Base-by-base conservation (phyloP, 495 filamentous ascomycete species). In the Aspergillus nidulans region DNA sequence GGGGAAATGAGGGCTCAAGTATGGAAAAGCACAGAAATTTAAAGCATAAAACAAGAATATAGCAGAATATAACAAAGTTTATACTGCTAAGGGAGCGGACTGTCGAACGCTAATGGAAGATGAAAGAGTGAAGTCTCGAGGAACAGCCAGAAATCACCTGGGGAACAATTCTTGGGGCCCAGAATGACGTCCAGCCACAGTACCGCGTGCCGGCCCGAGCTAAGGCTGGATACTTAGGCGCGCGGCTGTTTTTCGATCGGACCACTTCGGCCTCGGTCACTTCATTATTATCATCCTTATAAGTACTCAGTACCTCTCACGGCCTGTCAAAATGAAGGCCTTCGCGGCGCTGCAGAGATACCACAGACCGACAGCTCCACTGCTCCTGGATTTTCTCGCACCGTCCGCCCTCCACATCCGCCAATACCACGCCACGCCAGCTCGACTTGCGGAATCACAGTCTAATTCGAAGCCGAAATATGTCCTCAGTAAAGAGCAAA, bases 401-500 rank as follows among this genome's bases (percentile, higher is more conserved):
- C 74, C 74, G 7, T 70, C 65, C 41, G 51, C 62, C 34, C 30
- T 70, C 32, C 57, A 46, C 46, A 59, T 64, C 56, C 60, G 51
- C 32, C 70, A 69, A 42, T 66, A 67, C 43, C 70, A 69, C 28
- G 60, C 70, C 20, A 64, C 66, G 13, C 60, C 69, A 10, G 43
- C 64, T 43, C 49, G 20, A 16, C 53, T 49, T 19, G 15, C 41
- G 32, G 55, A 41, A 13, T 12, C 19, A 10, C 18, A 23, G n/a
- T 12, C 45, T 16, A 46, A 1, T 10, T 13, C 64, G n/a, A 76
- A 75, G 58, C 77, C 71, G 59, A 74, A 69, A 57, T 85, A 84
- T 62, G 81, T 86, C 24, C 77, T 96, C 28, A 89, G 82, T 49
- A 69, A 78, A 50, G 74, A 80, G 43, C 91, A 96, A 64, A 80